Conservation (phyloP, 164 flowering plant genomes). For the Aristolochia fimbriata region DNA sequence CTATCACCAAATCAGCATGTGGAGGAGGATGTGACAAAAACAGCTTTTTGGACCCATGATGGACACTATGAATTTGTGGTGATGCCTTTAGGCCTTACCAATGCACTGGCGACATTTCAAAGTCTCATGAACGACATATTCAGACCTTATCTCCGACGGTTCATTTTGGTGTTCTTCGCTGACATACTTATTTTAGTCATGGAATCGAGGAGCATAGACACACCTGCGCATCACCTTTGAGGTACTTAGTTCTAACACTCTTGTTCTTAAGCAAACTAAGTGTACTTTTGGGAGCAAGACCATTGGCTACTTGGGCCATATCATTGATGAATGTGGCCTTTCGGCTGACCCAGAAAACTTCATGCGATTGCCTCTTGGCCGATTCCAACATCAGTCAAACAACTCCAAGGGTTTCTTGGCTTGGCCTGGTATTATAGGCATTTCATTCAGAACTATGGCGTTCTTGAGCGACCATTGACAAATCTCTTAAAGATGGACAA, state of each 20-base stretch:
- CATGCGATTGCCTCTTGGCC: too few relatives aligned
- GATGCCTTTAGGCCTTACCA: constrained; percentile 7
- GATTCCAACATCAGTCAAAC: too few relatives aligned
- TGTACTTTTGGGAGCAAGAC: not conserved
- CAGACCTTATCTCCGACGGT: not conserved
- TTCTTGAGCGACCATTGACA: not conserved
- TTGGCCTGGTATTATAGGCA: too few relatives aligned
- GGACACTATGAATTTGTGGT: constrained; percentile 4
- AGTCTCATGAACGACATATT: constrained; percentile 7
- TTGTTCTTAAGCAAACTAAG: not conserved
- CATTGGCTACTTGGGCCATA: not conserved
- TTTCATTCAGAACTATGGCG: too few relatives aligned
- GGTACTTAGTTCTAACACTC: not conserved
- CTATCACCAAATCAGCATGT: constrained; percentile 13
- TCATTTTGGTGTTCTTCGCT: too few relatives aligned
- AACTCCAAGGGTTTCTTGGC: too few relatives aligned
- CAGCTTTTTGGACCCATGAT: too few relatives aligned
- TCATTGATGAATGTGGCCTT: too few relatives aligned
- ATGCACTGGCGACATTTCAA: constrained; percentile 5
- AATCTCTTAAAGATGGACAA: not conserved
- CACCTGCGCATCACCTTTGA: not conserved
- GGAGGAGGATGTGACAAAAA: constrained; percentile 3
- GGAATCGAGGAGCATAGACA: not conserved
- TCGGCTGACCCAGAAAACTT: too few relatives aligned
- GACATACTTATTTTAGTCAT: constrained; percentile 10